phyloP scores from a whole-genome alignment of 1,284 basidiomycete genomes.

The Heterobasidion annosum region DNA sequence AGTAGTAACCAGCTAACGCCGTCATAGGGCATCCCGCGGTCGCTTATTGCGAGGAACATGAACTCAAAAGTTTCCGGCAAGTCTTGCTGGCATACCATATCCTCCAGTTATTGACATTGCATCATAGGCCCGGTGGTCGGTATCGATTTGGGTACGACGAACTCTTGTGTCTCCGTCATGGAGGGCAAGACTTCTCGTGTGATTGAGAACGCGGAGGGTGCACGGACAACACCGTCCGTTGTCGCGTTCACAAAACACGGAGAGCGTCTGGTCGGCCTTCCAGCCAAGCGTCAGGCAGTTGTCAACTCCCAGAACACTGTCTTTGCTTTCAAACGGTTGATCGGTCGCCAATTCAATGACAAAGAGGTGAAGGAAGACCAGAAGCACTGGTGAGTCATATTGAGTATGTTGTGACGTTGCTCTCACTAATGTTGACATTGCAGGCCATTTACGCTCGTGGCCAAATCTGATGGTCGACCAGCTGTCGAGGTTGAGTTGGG shows the following conservation, averaged over 20 bases:
- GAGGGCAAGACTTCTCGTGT: conserved; percentile 93
- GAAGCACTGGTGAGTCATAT: conserved; percentile 56
- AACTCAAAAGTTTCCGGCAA: conserved; percentile 74
- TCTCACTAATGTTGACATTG: not conserved
- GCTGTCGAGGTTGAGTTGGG: conserved; percentile 76
- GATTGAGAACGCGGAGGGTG: conserved; percentile 97
- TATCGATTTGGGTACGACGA: conserved; percentile 83
- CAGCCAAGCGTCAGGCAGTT: conserved; percentile 95
- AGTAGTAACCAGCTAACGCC: conserved; percentile 7
- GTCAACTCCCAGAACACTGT: conserved; percentile 95
- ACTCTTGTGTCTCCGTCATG: conserved; percentile 94
- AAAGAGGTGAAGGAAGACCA: conserved; percentile 90
- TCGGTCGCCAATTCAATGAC: conserved; percentile 92
- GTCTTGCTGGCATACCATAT: conserved; percentile 13
- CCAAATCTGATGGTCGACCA: conserved; percentile 63
- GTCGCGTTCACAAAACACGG: conserved; percentile 97
- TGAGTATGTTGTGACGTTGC: conserved; percentile 1
- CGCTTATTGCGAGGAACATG: conserved; percentile 72
- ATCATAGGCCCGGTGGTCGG: conserved; percentile 67
- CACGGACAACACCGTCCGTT: conserved; percentile 95
- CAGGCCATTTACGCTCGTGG: conserved; percentile 79
- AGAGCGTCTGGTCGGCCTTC: conserved; percentile 90
- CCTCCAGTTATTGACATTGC: not conserved
- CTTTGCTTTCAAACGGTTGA: conserved; percentile 94
- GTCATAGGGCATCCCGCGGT: conserved; percentile 54